Conservation (phyloP, 225 moss, liverwort and hornwort species). For the Rhytidiadelphus loreus region DNA sequence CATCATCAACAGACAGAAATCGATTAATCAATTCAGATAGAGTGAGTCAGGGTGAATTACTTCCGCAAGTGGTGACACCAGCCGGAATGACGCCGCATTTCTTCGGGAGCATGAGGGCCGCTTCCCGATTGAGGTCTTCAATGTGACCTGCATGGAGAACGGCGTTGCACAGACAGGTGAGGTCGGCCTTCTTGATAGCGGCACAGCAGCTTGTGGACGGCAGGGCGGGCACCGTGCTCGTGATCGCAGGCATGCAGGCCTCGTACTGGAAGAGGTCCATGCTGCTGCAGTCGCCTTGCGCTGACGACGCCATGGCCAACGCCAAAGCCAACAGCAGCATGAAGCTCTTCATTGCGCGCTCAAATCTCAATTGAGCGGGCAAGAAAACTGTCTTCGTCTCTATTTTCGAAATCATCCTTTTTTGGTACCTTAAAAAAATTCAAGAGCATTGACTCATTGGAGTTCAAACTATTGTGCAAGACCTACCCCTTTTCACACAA, state of each 20-base stretch:
- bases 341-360: neutral
- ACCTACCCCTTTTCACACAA: neutral
- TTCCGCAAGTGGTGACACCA: neutral
- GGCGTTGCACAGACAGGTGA: neutral
- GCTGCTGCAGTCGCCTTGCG: neutral
- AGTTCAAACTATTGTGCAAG: neutral
- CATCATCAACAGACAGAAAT: neutral
- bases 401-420: neutral
- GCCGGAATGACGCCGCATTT: constrained; percentile 3
- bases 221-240: neutral
- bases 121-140: neutral
- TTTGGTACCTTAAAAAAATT: neutral
- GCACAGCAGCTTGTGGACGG: neutral
- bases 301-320: neutral
- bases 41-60: neutral
- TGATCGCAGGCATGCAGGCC: neutral
- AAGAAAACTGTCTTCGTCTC: too few relatives aligned
- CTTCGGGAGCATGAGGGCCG: constrained; percentile 19
- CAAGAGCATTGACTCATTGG: neutral
- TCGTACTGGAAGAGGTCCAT: neutral
- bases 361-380: neutral
- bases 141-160: neutral
- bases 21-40: neutral
- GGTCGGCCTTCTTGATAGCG: neutral
- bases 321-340: neutral